Evolutionary conservation across 108 stramenopile genomes (phyloP), one percentile per base, ranked within the genome.

Genomic region (Pinguiococcus pyrenoidosus): DNA sequence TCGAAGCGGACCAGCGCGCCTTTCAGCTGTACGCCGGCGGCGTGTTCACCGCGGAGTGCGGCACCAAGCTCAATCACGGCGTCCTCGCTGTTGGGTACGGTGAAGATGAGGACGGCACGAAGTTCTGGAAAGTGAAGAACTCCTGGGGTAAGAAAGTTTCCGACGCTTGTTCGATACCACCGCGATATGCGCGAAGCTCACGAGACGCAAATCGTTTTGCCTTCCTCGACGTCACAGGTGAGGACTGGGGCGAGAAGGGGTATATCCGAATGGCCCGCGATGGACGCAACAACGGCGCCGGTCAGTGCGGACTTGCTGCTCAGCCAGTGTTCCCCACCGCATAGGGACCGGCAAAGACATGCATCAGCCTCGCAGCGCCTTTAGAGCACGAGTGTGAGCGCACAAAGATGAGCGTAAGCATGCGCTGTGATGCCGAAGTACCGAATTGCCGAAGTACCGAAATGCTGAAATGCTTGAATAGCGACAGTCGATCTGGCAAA

Each of bases 51-150:
- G 38, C 38, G 32, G 40, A 7, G 9, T 66, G 68, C n/a, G 80
- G 77, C 24, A 77, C 76, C 27, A 56, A 72, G 34, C 76, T 95
- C 38, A 87, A 95, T 69, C 93, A 95, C 56, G 93, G 89, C 32
- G 89, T 95, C 13, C 72, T 95, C 56, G 89, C 83, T 1, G 89
- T 87, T 45, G 93, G 93, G 28, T 95, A 88, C 64, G 93, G 89
- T 30, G 83, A 68, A 28, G 79, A 83, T 49, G 4, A 42, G 28
- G 28, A 51, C 33, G 84, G 81, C 32, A 59, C 76, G 21, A 75
- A 66, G 4, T 82, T 56, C 68, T 86, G 68, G 80, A 85, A 70
- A 78, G 83, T 56, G 68, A 84, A 54, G 56, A 91, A 91, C 51
- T 77, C 75, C 29, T 91, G 89, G 89, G 89, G 89, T 18, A 67